Conservation (phyloP, 1,284 basidiomycete species). For the Ceratobasidium sp. region DNA sequence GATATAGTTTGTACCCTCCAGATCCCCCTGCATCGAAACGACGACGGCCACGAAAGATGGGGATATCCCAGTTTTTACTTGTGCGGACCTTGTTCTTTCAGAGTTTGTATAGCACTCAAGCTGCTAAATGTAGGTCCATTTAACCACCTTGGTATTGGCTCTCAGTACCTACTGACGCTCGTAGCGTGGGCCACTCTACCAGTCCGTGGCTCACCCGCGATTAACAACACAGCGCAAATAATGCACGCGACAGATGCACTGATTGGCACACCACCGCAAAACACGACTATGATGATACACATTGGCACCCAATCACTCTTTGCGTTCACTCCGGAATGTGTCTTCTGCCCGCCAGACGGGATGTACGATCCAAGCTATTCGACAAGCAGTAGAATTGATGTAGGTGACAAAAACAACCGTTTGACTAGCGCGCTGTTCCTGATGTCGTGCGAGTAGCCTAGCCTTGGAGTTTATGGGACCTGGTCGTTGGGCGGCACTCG, state of each 20-base stretch:
- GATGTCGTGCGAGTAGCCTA: neutral
- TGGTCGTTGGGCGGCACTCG: conserved; percentile 17
- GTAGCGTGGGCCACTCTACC: conserved; percentile 30
- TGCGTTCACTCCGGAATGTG: conserved; percentile 35
- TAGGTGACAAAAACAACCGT: neutral
- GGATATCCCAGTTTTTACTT: too few species aligned
- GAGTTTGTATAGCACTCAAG: neutral
- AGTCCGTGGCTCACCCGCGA: conserved; percentile 1
- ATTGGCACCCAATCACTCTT: neutral
- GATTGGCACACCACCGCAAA: conserved; percentile 39
- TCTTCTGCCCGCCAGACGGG: conserved; percentile 35
- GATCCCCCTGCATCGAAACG: too few species aligned
- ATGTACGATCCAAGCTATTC: conserved; percentile 34
- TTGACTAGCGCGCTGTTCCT: neutral
- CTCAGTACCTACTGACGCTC: too few species aligned
- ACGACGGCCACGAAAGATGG: too few species aligned
- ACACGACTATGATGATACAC: conserved; percentile 21
- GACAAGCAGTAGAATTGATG: neutral
- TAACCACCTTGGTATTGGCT: neutral
- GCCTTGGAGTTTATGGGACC: conserved; percentile 3
- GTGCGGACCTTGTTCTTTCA: too few species aligned
- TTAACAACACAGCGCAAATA: neutral
- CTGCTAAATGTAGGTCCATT: neutral
- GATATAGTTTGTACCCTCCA: too few species aligned
- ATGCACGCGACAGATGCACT: conserved; percentile 10